Evolutionary conservation across 768 basidiomycete species (phyloP).

Genomic region (Serpula lacrymans): DNA sequence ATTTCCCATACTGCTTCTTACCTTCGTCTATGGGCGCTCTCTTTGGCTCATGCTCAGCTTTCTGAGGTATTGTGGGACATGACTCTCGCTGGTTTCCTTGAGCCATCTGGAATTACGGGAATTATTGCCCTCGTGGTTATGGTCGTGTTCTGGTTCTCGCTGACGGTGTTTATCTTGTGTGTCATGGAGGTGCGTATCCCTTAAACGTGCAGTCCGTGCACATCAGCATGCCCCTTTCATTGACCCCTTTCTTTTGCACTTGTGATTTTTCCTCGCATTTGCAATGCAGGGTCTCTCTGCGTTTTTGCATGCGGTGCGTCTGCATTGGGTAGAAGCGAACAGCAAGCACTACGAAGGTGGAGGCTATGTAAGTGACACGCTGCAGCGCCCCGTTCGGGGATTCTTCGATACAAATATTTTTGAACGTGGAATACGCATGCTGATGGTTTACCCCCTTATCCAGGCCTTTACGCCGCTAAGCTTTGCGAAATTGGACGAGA

Average conservation of each 20-base stretch:
- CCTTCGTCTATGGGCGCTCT: constrained; percentile 94
- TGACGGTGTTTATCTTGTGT: constrained; percentile 80
- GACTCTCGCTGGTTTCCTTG: constrained; percentile 67
- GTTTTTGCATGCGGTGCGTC: constrained; percentile 91
- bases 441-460: constrained; percentile 20
- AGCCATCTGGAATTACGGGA: constrained; percentile 63
- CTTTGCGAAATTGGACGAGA: constrained; percentile 41
- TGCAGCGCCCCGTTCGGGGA: no score
- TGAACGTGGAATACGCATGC: constrained; percentile 22
- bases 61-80: constrained; percentile 92
- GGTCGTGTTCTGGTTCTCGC: constrained; percentile 69
- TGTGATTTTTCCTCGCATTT: constrained; percentile 1
- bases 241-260: neutral
- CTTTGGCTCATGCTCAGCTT: constrained; percentile 95
- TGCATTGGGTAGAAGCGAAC: constrained; percentile 98
- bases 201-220: constrained; percentile 14
- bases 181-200: constrained; percentile 87
- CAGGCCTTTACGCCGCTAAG: constrained; percentile 49
- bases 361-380: constrained; percentile 67
- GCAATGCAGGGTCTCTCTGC: constrained; percentile 79
- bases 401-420: constrained; percentile 8
- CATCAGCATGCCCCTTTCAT: constrained; percentile 7
- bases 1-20: constrained; percentile 97
- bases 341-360: constrained; percentile 93
- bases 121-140: constrained; percentile 47